These are phyloP conservation scores for Neocucurbitaria cava DNA, from an alignment of 2,329 filamentous ascomycete species.

Conservation along the genomic window DNA sequence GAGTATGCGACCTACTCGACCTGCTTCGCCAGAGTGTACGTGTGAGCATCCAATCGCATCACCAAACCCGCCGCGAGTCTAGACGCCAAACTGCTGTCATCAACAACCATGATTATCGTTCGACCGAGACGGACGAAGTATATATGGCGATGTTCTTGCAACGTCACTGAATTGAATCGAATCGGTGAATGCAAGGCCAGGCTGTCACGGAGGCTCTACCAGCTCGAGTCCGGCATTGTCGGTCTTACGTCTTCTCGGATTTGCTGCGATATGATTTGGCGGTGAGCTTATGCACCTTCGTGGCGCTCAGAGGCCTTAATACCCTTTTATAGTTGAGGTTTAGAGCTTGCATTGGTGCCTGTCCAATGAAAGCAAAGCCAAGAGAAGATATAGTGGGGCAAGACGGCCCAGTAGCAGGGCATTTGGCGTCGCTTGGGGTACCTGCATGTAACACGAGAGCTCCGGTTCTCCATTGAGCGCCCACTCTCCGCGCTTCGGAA, in stretches of 20 bases:
- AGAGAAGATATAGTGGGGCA: background rate
- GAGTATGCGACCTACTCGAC: slow-evolving; percentile 3
- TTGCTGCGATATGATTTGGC: background rate
- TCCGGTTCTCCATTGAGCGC: background rate
- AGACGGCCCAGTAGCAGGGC: background rate
- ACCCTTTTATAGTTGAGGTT: background rate
- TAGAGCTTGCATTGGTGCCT: background rate
- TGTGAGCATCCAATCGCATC: slow-evolving; percentile 10
- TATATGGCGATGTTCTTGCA: background rate
- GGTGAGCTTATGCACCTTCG: background rate
- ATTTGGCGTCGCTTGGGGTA: background rate
- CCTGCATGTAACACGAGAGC: background rate
- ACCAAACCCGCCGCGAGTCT: background rate
- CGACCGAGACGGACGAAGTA: background rate
- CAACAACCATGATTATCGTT: background rate
- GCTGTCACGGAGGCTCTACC: background rate
- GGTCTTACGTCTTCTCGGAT: background rate
- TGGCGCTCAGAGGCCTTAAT: background rate
- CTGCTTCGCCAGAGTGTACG: slow-evolving; percentile 10
- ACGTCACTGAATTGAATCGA: background rate
- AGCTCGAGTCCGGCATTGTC: background rate
- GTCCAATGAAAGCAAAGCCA: background rate
- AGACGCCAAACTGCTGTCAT: background rate
- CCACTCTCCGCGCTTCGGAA: background rate
- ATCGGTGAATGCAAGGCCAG: too few species aligned